phyloP scores from a whole-genome alignment of 257 asterid genomes.

The Handroanthus guayacan region DNA sequence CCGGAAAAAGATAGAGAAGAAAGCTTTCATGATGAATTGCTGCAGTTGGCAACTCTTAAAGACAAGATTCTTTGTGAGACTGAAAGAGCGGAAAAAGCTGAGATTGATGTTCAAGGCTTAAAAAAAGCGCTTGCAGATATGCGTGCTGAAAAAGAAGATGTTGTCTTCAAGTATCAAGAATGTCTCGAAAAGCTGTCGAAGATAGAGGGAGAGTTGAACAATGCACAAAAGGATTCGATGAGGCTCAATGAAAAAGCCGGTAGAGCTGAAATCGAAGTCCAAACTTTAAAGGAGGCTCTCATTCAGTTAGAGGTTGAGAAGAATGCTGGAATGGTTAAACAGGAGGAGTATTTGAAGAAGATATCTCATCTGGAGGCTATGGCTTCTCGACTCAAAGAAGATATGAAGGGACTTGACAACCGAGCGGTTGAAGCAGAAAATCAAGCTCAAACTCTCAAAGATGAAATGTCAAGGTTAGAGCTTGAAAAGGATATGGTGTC shows the following conservation, averaged over 20 bases:
- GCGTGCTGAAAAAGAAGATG: conserved; percentile 68
- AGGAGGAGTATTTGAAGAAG: conserved; percentile 54
- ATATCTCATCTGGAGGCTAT: conserved; percentile 57
- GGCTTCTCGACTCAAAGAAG: conserved; percentile 57
- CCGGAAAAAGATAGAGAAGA: conserved; percentile 42
- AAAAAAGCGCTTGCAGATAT: conserved; percentile 63
- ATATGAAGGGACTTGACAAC: conserved; percentile 47
- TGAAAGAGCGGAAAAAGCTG: conserved; percentile 64
- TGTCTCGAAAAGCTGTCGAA: conserved; percentile 64
- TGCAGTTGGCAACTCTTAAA: conserved; percentile 53
- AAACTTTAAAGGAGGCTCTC: conserved; percentile 68
- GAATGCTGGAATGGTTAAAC: conserved; percentile 55
- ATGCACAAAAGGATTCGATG: conserved; percentile 64
- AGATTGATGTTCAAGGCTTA: conserved; percentile 63
- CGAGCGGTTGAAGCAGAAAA: conserved; percentile 61
- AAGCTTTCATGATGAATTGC: conserved; percentile 42
- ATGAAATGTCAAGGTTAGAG: conserved; percentile 61
- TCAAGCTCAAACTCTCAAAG: conserved; percentile 53
- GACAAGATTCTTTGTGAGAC: conserved; percentile 59
- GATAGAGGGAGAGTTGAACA: conserved; percentile 60
- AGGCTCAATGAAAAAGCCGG: conserved; percentile 60
- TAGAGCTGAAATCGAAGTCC: conserved; percentile 72
- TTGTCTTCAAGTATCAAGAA: conserved; percentile 64
- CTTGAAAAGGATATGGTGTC: conserved; percentile 57
- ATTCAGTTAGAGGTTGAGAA: conserved; percentile 67